Evolutionary conservation across 495 filamentous ascomycete genomes (phyloP).

Genomic region (Penicillium soppii): DNA sequence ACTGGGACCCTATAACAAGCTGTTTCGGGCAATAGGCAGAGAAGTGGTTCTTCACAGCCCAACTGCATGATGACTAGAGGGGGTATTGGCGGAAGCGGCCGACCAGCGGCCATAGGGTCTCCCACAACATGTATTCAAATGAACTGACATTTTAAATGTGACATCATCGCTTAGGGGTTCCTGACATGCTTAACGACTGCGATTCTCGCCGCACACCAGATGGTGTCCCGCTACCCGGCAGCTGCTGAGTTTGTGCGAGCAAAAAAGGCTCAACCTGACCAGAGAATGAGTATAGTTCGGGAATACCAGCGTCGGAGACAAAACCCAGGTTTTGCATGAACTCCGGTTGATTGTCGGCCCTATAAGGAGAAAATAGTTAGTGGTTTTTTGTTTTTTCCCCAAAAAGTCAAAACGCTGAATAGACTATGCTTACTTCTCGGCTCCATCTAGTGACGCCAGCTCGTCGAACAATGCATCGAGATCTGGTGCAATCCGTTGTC

Average conservation of each 20-base stretch:
- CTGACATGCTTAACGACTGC: slow-evolving; percentile 15
- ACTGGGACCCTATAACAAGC: too few relatives aligned
- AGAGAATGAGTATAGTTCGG: slow-evolving; percentile 39
- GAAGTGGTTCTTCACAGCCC: neutral
- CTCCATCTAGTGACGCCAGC: slow-evolving; percentile 42
- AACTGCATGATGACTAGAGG: neutral
- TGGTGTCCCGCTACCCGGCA: slow-evolving; percentile 20
- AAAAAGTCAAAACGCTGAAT: neutral
- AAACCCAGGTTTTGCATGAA: slow-evolving; percentile 49
- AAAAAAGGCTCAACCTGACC: slow-evolving; percentile 41
- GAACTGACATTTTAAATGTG: neutral
- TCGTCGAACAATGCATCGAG: slow-evolving; percentile 45
- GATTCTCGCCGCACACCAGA: slow-evolving; percentile 25
- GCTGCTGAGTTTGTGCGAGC: slow-evolving; percentile 32
- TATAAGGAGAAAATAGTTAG: slow-evolving; percentile 1
- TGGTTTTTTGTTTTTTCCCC: slow-evolving; percentile 1
- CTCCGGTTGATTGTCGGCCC: slow-evolving; percentile 39
- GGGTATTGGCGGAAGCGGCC: neutral
- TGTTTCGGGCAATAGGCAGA: neutral
- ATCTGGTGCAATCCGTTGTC: slow-evolving; percentile 42
- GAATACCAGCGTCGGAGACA: slow-evolving; percentile 34
- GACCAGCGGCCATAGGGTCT: slow-evolving; percentile 12
- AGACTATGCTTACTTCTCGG: slow-evolving; percentile 31
- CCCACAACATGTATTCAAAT: neutral
- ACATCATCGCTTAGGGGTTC: slow-evolving; percentile 21